Evolutionary conservation across 352 stramenopile genomes (phyloP).

Genomic region (Phytophthora idaei): DNA sequence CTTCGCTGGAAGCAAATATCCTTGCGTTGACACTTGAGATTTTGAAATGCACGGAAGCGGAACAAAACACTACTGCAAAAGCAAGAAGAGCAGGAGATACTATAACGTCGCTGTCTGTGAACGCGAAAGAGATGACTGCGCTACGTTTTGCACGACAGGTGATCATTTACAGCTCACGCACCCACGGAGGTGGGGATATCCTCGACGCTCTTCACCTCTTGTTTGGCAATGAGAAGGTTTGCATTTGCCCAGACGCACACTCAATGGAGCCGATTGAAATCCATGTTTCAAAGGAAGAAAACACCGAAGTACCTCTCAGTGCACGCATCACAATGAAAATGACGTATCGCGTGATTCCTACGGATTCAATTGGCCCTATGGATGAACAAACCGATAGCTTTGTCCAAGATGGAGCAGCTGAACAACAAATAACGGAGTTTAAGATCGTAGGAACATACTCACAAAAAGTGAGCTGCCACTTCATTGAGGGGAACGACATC

Average conservation of each 20-base stretch:
- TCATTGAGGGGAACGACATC: constrained; percentile 34
- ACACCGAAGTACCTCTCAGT: constrained; percentile 9
- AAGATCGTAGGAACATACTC: constrained; percentile 43
- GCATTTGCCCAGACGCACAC: constrained; percentile 55
- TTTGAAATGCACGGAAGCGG: constrained; percentile 16
- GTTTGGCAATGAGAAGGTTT: constrained; percentile 51
- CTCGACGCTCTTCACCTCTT: constrained; percentile 64
- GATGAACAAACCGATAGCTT: constrained; percentile 8
- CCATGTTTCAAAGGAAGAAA: constrained; percentile 20
- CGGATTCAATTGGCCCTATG: constrained; percentile 22
- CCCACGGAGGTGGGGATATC: constrained; percentile 69
- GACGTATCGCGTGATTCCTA: constrained; percentile 46
- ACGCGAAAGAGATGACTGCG: constrained; percentile 48
- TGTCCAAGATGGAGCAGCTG: neutral
- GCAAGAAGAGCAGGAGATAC: neutral
- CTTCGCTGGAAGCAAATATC: constrained; percentile 37
- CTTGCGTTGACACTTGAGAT: constrained; percentile 28
- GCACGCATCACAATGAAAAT: constrained; percentile 50
- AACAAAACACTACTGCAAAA: constrained; percentile 1
- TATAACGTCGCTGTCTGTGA: neutral
- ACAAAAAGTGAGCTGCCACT: constrained; percentile 25
- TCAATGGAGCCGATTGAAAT: constrained; percentile 54
- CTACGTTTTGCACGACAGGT: constrained; percentile 61
- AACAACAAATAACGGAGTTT: constrained; percentile 21
- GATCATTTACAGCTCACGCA: constrained; percentile 67